Evolutionary conservation across 2,329 filamentous ascomycete species (phyloP).

Genomic region (Cytospora leucostoma): DNA sequence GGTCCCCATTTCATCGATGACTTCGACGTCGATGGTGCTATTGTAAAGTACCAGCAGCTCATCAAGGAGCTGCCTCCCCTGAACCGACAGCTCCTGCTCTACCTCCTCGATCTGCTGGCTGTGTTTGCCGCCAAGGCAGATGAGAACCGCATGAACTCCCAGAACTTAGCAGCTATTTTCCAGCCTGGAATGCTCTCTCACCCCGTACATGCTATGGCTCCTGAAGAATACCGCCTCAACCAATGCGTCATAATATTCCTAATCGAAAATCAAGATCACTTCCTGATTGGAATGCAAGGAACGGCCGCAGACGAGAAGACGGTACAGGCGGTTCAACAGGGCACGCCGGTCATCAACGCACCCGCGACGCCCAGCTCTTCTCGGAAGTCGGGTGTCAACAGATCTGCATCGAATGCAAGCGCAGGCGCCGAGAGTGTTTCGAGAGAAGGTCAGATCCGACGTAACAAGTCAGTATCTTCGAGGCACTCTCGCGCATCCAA

Average conservation of each 20-base stretch:
- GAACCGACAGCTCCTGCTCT: conserved; percentile 90
- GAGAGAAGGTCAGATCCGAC: conserved; percentile 74
- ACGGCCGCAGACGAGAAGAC: conserved; percentile 92
- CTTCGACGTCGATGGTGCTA: conserved; percentile 75
- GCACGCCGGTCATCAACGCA: conserved; percentile 58
- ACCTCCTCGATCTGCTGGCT: conserved; percentile 91
- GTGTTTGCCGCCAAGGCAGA: conserved; percentile 98
- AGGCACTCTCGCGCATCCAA: conserved; percentile 76
- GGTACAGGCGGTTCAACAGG: conserved; percentile 66
- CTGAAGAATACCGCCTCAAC: conserved; percentile 89
- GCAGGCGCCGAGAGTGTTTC: conserved; percentile 85
- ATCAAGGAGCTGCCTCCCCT: conserved; percentile 92
- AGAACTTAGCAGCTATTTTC: conserved; percentile 94
- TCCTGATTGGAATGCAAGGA: conserved; percentile 96
- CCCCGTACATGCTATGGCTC: conserved; percentile 91
- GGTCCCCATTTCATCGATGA: conserved; percentile 70
- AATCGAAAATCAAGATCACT: conserved; percentile 98
- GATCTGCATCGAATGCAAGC: conserved; percentile 86
- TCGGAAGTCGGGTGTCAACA: conserved; percentile 60
- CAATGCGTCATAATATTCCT: conserved; percentile 97
- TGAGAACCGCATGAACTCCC: conserved; percentile 93
- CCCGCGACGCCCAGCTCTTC: conserved; percentile 53
- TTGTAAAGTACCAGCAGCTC: conserved; percentile 79
- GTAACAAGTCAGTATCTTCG: conserved; percentile 94
- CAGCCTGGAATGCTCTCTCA: conserved; percentile 96